Conservation (phyloP, 2,329 filamentous ascomycete genomes). For the Hypoxylon sp. region DNA sequence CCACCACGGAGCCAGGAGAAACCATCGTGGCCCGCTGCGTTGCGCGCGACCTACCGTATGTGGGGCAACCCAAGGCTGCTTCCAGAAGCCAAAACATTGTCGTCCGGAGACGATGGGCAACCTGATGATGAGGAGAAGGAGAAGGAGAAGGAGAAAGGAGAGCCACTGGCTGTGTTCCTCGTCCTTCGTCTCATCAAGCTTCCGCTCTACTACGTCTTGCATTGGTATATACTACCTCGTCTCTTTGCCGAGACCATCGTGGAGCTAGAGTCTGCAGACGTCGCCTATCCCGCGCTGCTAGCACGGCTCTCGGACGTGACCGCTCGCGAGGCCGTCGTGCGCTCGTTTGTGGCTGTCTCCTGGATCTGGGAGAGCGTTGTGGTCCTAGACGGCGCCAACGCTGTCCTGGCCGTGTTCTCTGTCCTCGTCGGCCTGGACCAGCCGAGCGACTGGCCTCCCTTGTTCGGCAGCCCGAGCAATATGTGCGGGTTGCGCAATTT, state of each 20-base stretch:
- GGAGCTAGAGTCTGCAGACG: constrained; percentile 5
- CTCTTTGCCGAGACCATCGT: constrained; percentile 2
- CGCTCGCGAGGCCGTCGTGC: constrained; percentile 2
- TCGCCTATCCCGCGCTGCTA: not conserved
- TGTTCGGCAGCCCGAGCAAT: constrained; percentile 6
- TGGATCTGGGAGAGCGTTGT: constrained; percentile 22
- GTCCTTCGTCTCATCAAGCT: not conserved
- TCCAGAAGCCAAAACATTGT: not conserved
- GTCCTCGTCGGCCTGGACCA: constrained; percentile 13
- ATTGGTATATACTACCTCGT: not conserved
- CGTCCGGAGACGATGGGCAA: not conserved
- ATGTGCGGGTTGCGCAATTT: constrained; percentile 18
- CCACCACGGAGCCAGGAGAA: not conserved
- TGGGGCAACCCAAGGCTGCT: constrained; percentile 7
- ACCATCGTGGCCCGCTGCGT: not conserved
- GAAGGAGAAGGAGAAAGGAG: not conserved
- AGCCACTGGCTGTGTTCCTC: not conserved
- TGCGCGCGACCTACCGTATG: not conserved
- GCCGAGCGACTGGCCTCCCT: constrained; percentile 18
- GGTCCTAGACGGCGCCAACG: constrained; percentile 20
- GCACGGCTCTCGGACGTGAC: not conserved
- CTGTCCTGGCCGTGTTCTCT: not conserved
- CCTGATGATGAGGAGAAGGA: not conserved
- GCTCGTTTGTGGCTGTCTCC: not conserved
- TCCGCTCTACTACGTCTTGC: constrained; percentile 1